Percentiles rank a stretch among this genome's conserved stretches.
phyloP scores from a whole-genome alignment of 768 basidiomycete species.

The Amanita rimosa region DNA sequence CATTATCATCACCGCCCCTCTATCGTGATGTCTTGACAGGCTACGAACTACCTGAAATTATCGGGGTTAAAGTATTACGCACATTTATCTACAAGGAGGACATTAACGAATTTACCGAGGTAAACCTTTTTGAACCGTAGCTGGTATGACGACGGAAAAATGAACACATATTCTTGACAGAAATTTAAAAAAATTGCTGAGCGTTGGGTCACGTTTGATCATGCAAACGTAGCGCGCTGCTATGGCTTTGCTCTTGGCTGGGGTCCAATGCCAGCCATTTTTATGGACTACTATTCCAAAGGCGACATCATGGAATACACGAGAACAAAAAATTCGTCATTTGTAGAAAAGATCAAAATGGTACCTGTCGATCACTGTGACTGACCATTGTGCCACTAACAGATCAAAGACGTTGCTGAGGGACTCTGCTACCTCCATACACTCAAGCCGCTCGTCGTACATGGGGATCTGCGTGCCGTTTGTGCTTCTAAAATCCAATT shows the following conservation, averaged over 20 bases:
- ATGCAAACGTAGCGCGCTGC: background rate
- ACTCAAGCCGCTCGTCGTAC: background rate
- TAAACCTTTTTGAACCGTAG: no score
- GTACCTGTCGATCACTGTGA: no score
- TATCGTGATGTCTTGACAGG: no score
- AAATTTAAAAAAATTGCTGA: background rate
- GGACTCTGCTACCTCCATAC: background rate
- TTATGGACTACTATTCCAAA: background rate
- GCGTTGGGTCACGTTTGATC: background rate
- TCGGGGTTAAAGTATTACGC: no score
- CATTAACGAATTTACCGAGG: no score
- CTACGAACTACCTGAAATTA: no score
- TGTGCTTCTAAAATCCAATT: background rate
- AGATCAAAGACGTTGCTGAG: background rate
- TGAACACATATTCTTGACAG: background rate
- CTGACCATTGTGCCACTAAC: background rate
- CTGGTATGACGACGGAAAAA: no score
- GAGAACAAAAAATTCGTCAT: background rate
- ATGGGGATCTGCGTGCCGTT: background rate
- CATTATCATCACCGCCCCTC: no score
- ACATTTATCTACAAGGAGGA: no score
- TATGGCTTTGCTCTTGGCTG: background rate
- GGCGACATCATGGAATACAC: background rate
- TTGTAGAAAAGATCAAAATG: background rate
- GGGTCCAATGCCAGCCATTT: background rate